A percentile compares a stretch with the other conserved stretches of the same genome.
phyloP scores from a whole-genome alignment of 805 yeast species.

The Yarrowia osloensis region DNA sequence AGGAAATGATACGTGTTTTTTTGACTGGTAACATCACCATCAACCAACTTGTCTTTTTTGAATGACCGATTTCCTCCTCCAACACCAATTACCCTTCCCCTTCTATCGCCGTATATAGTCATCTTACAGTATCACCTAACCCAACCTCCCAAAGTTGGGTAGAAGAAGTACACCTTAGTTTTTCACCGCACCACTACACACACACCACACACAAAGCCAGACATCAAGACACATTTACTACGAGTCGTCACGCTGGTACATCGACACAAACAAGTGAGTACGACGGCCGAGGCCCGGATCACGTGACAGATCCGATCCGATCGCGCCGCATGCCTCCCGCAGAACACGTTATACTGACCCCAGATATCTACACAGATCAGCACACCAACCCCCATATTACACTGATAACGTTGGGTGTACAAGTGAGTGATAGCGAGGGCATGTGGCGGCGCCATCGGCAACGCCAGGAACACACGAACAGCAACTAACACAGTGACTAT shows the following conservation, averaged over 20 bases:
- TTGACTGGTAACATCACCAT: no score
- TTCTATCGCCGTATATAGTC: neutral
- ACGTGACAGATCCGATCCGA: neutral
- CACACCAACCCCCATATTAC: neutral
- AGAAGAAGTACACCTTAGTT: slow-evolving; percentile 12
- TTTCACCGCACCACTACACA: slow-evolving; percentile 27
- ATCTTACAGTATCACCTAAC: slow-evolving; percentile 14
- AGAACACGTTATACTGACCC: neutral
- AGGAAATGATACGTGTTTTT: neutral
- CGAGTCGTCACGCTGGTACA: slow-evolving; percentile 10
- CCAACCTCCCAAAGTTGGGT: slow-evolving; percentile 9
- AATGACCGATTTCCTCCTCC: neutral
- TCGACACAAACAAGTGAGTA: slow-evolving; percentile 9
- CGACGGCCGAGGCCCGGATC: neutral
- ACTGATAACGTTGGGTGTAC: slow-evolving; percentile 14
- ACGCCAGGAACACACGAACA: neutral
- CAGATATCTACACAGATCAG: neutral
- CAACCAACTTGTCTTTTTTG: neutral
- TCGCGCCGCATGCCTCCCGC: neutral
- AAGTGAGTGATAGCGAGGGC: neutral
- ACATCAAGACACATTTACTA: slow-evolving; percentile 3
- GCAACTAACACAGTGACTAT: slow-evolving; percentile 24
- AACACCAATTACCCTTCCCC: neutral
- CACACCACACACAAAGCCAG: slow-evolving; percentile 5
- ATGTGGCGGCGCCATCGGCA: neutral